Evolutionary conservation across 129 eudicot genomes (phyloP), one percentile per base, ranked within the genome.

Genomic region (Lonicera japonica): DNA sequence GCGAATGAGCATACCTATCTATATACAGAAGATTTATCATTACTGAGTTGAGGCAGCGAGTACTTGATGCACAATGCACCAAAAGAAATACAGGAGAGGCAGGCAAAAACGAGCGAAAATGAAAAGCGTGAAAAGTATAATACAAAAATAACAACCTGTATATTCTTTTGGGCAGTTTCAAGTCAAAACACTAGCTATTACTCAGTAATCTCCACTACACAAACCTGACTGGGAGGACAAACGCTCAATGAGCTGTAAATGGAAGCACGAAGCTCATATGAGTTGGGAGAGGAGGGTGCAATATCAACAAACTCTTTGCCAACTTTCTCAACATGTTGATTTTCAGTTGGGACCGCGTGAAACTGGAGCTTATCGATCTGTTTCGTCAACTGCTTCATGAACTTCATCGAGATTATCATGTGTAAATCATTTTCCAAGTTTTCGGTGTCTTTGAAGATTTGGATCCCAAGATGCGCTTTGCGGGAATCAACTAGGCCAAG

Each of bases 261-360:
- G 11, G 95, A 92, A 65, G 78, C 75, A 19, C 38, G 77, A 24
- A 92, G 74, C 92, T 88, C 99, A 21, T 73, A 88, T 0, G 99
- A 88, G 80, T 88, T 88, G 24, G 79, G 74, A n/a, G 79, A 64
- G 6, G 95, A 70, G 59, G 98, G 82, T 25, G 69, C 45, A 36
- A 87, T 58, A 58, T 92, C 89, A 45, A 88, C 73, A 96, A 92
- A 92, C 43, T 78, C 84, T 67, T 85, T 81, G 64, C 82, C 87
- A 25, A 81, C 83, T 78, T 70, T 69, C 77, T 81, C 77, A 39
- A 80, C 84, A 15, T 92, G 79, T 0, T 68, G 66, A 56, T 85
- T 76, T 25, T 64, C 23, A 74, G 66, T 76, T 53, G 69, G 67
- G 20, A 74, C 71, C 14, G 86, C 87, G 7, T 75, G 39, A 56